These are phyloP conservation scores for Aschersonia sp. DNA, from an alignment of 2,329 filamentous ascomycete species.

Conservation along the genomic window DNA sequence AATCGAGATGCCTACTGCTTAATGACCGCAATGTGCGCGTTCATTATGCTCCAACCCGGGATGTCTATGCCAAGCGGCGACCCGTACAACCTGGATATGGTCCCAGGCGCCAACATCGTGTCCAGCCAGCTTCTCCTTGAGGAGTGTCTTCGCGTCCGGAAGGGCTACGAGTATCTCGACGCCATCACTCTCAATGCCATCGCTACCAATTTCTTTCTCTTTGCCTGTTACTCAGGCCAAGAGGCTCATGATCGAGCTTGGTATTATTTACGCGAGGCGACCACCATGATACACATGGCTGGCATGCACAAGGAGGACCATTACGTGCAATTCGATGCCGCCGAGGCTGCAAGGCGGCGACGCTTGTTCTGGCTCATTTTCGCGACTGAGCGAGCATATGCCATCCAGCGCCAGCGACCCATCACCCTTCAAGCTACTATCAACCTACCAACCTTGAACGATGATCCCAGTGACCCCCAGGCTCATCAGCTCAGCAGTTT, in stretches of 20 bases:
- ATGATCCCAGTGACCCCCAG: slow-evolving; percentile 43
- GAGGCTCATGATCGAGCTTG: slow-evolving; percentile 65
- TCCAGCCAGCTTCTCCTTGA: slow-evolving; percentile 53
- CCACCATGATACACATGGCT: slow-evolving; percentile 49
- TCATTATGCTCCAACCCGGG: slow-evolving; percentile 55
- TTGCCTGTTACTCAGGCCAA: slow-evolving; percentile 55
- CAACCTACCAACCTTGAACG: slow-evolving; percentile 44
- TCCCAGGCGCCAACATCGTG: slow-evolving; percentile 44
- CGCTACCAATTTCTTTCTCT: slow-evolving; percentile 67
- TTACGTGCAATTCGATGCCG: slow-evolving; percentile 42
- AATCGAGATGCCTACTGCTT: slow-evolving; percentile 50
- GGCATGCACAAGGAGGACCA: slow-evolving; percentile 48
- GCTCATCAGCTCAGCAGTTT: slow-evolving; percentile 40
- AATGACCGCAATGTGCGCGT: slow-evolving; percentile 48
- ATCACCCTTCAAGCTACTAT: slow-evolving; percentile 57
- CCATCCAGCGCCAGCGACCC: slow-evolving; percentile 54
- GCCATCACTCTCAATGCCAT: slow-evolving; percentile 40
- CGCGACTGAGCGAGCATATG: slow-evolving; percentile 58
- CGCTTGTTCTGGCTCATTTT: slow-evolving; percentile 62
- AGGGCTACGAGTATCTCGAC: slow-evolving; percentile 45
- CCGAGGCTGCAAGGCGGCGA: slow-evolving; percentile 48
- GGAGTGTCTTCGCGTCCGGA: slow-evolving; percentile 50
- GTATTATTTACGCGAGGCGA: slow-evolving; percentile 66
- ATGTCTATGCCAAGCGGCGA: slow-evolving; percentile 45
- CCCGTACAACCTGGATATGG: slow-evolving; percentile 38